phyloP scores from a whole-genome alignment of 345 rosid genomes.

The Lagerstroemia speciosa region DNA sequence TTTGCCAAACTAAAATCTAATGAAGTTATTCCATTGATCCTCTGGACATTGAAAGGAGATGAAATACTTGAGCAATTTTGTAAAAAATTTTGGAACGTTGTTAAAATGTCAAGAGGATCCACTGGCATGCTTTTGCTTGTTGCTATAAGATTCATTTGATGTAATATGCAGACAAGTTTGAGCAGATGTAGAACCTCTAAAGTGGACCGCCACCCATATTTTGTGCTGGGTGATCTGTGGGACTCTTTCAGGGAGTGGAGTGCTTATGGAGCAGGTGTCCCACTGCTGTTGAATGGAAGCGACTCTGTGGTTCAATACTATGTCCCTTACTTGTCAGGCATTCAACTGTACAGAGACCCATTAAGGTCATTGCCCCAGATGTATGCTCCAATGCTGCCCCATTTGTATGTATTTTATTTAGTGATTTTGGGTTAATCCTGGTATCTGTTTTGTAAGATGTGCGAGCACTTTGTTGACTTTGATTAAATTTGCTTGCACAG shows the following conservation, averaged over 20 bases:
- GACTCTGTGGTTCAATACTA: constrained; percentile 82
- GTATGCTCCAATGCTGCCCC: constrained; percentile 22
- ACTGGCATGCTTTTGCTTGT: neutral
- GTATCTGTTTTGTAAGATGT: neutral
- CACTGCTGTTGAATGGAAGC: constrained; percentile 54
- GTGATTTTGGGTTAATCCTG: neutral
- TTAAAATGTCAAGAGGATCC: neutral
- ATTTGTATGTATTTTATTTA: neutral
- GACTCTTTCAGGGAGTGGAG: constrained; percentile 88
- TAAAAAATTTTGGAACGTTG: neutral
- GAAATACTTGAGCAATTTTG: neutral
- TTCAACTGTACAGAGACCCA: constrained; percentile 67
- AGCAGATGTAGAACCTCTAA: constrained; percentile 24
- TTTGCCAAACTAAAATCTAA: too few relatives aligned
- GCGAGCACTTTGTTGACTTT: neutral
- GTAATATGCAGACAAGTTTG: constrained; percentile 36
- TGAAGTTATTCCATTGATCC: too few relatives aligned
- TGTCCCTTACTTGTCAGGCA: constrained; percentile 85
- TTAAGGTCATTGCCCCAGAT: constrained; percentile 34
- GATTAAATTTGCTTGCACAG: neutral
- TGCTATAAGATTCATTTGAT: neutral
- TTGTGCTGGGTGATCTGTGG: constrained; percentile 74
- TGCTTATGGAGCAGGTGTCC: constrained; percentile 89
- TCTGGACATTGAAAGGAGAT: neutral
- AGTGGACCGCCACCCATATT: constrained; percentile 29